These are phyloP conservation scores for Wallacemonas sp. DNA, from an alignment of 208 protist species.

Conservation along the genomic window DNA sequence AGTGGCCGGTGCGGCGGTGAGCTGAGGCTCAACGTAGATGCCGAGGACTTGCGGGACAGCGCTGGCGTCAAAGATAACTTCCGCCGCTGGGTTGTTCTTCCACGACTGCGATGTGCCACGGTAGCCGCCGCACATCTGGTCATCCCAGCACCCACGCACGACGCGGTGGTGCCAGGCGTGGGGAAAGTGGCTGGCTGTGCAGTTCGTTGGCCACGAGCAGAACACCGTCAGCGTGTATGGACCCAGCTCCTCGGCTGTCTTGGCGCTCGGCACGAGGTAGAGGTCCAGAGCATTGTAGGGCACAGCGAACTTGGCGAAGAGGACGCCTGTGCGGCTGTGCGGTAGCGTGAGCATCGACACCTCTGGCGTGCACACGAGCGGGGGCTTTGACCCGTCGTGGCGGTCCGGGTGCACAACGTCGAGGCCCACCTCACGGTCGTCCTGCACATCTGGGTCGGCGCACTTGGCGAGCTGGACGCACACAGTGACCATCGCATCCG, in stretches of 20 bases:
- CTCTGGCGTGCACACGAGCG: slow-evolving; percentile 47
- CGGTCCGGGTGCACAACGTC: slow-evolving; percentile 55
- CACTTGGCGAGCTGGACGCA: slow-evolving; percentile 64
- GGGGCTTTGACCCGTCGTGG: slow-evolving; percentile 31
- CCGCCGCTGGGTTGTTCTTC: slow-evolving; percentile 77
- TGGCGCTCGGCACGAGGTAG: slow-evolving; percentile 73
- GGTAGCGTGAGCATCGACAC: slow-evolving; percentile 31
- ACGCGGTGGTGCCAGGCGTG: slow-evolving; percentile 76
- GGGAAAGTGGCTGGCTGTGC: slow-evolving; percentile 52
- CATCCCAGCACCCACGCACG: slow-evolving; percentile 62
- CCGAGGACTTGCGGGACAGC: slow-evolving; percentile 25
- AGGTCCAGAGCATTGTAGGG: slow-evolving; percentile 42
- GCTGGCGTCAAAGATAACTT: slow-evolving; percentile 27
- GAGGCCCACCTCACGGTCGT: slow-evolving; percentile 69
- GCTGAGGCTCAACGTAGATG: slow-evolving; percentile 40
- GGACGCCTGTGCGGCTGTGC: slow-evolving; percentile 41
- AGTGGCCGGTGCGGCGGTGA: not conserved
- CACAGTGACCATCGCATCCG: slow-evolving; percentile 31
- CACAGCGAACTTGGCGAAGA: slow-evolving; percentile 43
- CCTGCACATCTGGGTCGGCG: slow-evolving; percentile 67
- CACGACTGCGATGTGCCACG: slow-evolving; percentile 63
- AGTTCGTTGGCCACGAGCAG: slow-evolving; percentile 43
- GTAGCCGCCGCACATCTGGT: slow-evolving; percentile 70
- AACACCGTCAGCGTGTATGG: slow-evolving; percentile 73
- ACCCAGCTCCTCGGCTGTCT: slow-evolving; percentile 43